phyloP scores from a whole-genome alignment of 2,329 filamentous ascomycete species.

The Calonectria pauciramosa region DNA sequence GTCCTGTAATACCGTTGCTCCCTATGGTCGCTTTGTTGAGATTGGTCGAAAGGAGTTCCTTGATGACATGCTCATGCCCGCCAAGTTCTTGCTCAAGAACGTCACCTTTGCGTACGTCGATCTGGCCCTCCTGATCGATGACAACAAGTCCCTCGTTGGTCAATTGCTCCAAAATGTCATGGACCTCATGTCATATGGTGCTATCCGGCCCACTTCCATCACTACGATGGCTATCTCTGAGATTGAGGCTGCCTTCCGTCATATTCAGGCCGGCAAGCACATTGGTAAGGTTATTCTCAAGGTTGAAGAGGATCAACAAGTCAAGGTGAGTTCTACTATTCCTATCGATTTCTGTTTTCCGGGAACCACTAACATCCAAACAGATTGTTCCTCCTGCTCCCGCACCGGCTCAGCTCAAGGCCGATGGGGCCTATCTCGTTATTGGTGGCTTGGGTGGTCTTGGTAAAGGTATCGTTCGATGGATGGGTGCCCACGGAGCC shows the following conservation, averaged over 20 bases:
- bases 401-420: background rate
- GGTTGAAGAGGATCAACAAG: constrained; percentile 9
- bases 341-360: background rate
- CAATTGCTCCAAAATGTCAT: constrained; percentile 22
- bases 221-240: constrained; percentile 14
- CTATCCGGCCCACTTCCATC: constrained; percentile 16
- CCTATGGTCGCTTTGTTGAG: constrained; percentile 23
- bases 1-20: constrained; percentile 14
- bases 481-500: constrained; percentile 40
- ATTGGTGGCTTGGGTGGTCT: constrained; percentile 38
- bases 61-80: constrained; percentile 22
- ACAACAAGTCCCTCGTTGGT: constrained; percentile 19
- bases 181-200: constrained; percentile 16
- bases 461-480: constrained; percentile 31
- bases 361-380: background rate
- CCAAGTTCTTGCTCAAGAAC: constrained; percentile 20
- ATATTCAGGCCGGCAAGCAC: constrained; percentile 21
- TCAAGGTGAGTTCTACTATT: constrained; percentile 7
- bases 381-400: constrained; percentile 14
- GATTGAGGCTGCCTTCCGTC: constrained; percentile 18
- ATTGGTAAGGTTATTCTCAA: constrained; percentile 34
- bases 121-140: constrained; percentile 28
- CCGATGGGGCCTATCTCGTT: constrained; percentile 36
- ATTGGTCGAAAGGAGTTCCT: constrained; percentile 30
- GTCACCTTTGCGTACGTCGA: constrained; percentile 24